phyloP scores from a whole-genome alignment of 805 yeast genomes.

The Candida piceae region DNA sequence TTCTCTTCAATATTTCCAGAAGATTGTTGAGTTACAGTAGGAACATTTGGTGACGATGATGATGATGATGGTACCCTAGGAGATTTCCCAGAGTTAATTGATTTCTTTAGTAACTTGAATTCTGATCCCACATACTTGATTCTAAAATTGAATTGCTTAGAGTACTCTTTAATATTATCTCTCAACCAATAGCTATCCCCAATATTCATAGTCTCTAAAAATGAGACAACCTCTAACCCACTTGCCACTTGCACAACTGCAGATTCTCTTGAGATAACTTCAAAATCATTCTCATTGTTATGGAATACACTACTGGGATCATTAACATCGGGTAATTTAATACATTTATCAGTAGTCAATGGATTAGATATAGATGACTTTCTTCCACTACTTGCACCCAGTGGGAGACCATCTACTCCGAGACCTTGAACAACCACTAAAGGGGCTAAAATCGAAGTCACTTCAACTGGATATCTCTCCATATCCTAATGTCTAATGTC shows the following conservation, averaged over 20 bases:
- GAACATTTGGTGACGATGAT: too few relatives aligned
- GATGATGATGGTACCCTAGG: too few relatives aligned
- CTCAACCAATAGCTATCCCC: slow-evolving; percentile 19
- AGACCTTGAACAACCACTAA: slow-evolving; percentile 40
- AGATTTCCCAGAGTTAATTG: not conserved
- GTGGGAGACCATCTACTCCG: slow-evolving; percentile 24
- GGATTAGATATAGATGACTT: slow-evolving; percentile 1
- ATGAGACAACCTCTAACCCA: slow-evolving; percentile 27
- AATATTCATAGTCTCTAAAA: slow-evolving; percentile 26
- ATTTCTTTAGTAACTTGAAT: slow-evolving; percentile 18
- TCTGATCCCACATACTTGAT: slow-evolving; percentile 29
- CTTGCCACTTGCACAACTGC: slow-evolving; percentile 24
- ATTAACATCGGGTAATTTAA: slow-evolving; percentile 1
- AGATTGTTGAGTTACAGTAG: too few relatives aligned
- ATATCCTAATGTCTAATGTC: too few relatives aligned
- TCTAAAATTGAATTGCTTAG: slow-evolving; percentile 20
- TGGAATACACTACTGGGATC: slow-evolving; percentile 9
- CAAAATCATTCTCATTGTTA: slow-evolving; percentile 8
- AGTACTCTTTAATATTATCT: slow-evolving; percentile 11
- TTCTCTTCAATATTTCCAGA: too few relatives aligned
- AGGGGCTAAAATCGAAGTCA: slow-evolving; percentile 33
- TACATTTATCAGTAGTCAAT: slow-evolving; percentile 7
- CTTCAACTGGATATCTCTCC: slow-evolving; percentile 36
- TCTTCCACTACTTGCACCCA: slow-evolving; percentile 9
- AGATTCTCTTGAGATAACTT: slow-evolving; percentile 9